Conservation (phyloP, 2,329 filamentous ascomycete species). For the Biscogniauxia sp. region DNA sequence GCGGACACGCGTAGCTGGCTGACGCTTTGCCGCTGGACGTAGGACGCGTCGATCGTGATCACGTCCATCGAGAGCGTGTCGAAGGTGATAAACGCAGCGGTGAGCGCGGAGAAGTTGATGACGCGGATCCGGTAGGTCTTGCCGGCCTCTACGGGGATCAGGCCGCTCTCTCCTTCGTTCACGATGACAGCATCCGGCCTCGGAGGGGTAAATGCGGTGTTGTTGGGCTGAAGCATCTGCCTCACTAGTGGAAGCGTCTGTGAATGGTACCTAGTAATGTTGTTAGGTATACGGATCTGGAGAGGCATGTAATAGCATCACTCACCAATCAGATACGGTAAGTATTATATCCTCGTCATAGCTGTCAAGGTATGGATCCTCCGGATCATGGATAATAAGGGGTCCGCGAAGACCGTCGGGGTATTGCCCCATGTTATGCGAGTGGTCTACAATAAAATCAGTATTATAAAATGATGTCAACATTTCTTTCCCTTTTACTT, state of each 20-base stretch:
- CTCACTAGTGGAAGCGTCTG: constrained; percentile 38
- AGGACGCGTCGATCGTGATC: constrained; percentile 44
- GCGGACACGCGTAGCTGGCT: constrained; percentile 41
- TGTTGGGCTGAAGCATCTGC: constrained; percentile 40
- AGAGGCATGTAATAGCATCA: constrained; percentile 26
- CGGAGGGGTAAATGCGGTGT: constrained; percentile 40
- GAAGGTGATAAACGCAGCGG: constrained; percentile 43
- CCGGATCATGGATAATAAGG: constrained; percentile 58
- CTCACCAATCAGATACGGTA: constrained; percentile 57
- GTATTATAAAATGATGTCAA: not conserved
- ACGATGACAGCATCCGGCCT: constrained; percentile 40
- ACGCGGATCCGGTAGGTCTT: constrained; percentile 48
- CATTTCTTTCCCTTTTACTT: constrained; percentile 11
- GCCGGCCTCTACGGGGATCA: constrained; percentile 37
- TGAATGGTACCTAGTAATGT: constrained; percentile 38
- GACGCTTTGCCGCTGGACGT: constrained; percentile 35
- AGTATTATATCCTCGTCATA: constrained; percentile 60
- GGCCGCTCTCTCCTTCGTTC: constrained; percentile 40
- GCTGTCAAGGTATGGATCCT: constrained; percentile 48
- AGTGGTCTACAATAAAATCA: constrained; percentile 48
- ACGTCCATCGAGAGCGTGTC: constrained; percentile 43
- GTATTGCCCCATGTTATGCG: constrained; percentile 63
- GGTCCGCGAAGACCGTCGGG: constrained; percentile 64
- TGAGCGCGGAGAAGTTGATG: constrained; percentile 45
- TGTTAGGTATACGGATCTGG: constrained; percentile 31